Percentiles rank a stretch among this genome's conserved stretches.
These are phyloP conservation scores for Phyllosticta citrichinensis DNA, from an alignment of 2,329 filamentous ascomycete species.

Conservation along the genomic window DNA sequence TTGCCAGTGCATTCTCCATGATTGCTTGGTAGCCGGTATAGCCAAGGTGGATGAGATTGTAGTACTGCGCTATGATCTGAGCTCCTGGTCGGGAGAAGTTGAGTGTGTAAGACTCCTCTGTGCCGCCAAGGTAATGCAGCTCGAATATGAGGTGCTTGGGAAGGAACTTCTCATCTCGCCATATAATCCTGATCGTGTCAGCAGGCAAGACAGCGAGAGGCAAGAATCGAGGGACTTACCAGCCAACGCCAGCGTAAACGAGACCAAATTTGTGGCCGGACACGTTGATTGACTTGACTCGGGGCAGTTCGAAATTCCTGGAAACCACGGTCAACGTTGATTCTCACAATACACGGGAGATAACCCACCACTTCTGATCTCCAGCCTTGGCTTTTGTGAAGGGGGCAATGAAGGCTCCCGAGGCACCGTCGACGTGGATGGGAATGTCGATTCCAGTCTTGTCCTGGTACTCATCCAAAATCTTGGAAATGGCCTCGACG, in stretches of 20 bases:
- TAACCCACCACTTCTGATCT: conserved; percentile 46
- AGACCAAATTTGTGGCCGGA: conserved; percentile 55
- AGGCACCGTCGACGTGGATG: conserved; percentile 55
- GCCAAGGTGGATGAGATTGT: conserved; percentile 61
- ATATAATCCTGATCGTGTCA: conserved; percentile 41
- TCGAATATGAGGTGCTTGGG: conserved; percentile 62
- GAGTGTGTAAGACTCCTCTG: conserved; percentile 58
- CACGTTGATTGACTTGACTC: conserved; percentile 57
- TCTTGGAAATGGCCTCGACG: conserved; percentile 55
- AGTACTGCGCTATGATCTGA: conserved; percentile 63
- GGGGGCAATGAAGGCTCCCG: conserved; percentile 52
- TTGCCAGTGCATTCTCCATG: conserved; percentile 57
- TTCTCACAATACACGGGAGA: neutral
- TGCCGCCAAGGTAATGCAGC: conserved; percentile 62
- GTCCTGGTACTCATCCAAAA: conserved; percentile 53
- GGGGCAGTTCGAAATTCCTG: conserved; percentile 50
- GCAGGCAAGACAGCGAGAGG: neutral
- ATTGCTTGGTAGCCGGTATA: conserved; percentile 53
- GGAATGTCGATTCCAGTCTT: conserved; percentile 55
- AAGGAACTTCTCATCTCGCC: conserved; percentile 54
- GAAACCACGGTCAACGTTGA: neutral
- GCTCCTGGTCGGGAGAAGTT: conserved; percentile 64
- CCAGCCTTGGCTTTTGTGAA: conserved; percentile 48
- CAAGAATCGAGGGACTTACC: conserved; percentile 28
- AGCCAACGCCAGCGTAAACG: conserved; percentile 58